Percentiles rank a stretch among this genome's conserved stretches.
Conservation (phyloP, 2,329 filamentous ascomycete species). For the Epichloe bromicola region DNA sequence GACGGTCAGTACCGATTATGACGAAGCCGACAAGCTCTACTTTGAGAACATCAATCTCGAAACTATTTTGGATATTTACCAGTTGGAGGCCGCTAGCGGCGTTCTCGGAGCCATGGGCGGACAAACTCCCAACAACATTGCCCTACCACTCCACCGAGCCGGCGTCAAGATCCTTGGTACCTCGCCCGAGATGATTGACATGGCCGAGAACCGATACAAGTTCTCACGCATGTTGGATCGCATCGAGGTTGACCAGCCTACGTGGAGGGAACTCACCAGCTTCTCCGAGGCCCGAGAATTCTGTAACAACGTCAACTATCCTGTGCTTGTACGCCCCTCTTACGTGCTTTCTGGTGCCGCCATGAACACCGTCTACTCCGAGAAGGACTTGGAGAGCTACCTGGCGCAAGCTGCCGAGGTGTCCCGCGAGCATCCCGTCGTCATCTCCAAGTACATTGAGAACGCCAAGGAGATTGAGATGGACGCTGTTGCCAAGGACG, state of each 20-base stretch:
- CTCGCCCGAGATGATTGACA: constrained; percentile 97
- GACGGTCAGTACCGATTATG: constrained; percentile 81
- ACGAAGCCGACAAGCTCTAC: constrained; percentile 87
- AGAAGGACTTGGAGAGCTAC: constrained; percentile 81
- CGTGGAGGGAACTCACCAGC: constrained; percentile 95
- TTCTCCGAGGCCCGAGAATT: constrained; percentile 82
- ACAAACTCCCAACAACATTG: constrained; percentile 96
- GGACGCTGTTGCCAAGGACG: constrained; percentile 90
- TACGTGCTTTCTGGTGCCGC: constrained; percentile 95
- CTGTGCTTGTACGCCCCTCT: constrained; percentile 86
- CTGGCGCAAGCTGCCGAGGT: constrained; percentile 85
- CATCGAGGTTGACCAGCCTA: constrained; percentile 89
- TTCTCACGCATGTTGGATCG: constrained; percentile 96
- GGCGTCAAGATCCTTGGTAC: constrained; percentile 91
- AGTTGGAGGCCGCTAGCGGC: constrained; percentile 69
- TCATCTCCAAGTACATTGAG: constrained; percentile 99
- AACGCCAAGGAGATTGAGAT: constrained; percentile 99
- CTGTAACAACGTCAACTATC: constrained; percentile 80
- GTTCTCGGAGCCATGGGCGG: constrained; percentile 94
- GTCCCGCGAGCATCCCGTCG: constrained; percentile 88
- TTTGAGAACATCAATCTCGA: constrained; percentile 93
- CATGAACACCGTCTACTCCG: constrained; percentile 98
- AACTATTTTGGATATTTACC: constrained; percentile 85
- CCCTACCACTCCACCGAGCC: constrained; percentile 72
- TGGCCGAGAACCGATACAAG: constrained; percentile 94